Evolutionary conservation across 345 rosid genomes (phyloP).

Genomic region (Microthlaspi erraticum): DNA sequence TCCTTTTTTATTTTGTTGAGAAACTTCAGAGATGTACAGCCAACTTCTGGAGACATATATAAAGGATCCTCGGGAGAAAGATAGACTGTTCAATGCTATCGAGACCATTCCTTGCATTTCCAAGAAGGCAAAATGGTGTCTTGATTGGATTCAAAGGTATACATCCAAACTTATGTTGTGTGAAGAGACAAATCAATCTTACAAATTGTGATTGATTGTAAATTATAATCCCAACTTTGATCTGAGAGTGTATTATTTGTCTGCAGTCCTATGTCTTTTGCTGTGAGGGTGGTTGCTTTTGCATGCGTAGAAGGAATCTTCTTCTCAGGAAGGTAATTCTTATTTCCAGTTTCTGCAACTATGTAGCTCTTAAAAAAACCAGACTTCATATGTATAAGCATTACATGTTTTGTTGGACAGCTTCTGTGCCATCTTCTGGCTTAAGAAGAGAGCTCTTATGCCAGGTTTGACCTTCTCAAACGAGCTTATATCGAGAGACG

Average conservation of each 20-base stretch:
- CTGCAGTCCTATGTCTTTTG: slow-evolving; percentile 75
- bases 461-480: slow-evolving; percentile 95
- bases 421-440: slow-evolving; percentile 97
- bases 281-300: slow-evolving; percentile 85
- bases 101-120: slow-evolving; percentile 82
- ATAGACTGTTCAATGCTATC: slow-evolving; percentile 81
- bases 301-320: slow-evolving; percentile 93
- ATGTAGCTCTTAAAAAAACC: slow-evolving; percentile 6
- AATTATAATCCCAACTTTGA: background rate
- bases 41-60: slow-evolving; percentile 89
- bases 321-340: slow-evolving; percentile 93
- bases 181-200: background rate
- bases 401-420: slow-evolving; percentile 48
- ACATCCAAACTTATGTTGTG: background rate
- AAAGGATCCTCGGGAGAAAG: slow-evolving; percentile 82
- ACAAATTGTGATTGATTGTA: background rate
- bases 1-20: slow-evolving; percentile 11
- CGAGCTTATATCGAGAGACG: slow-evolving; percentile 93
- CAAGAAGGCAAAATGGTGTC: slow-evolving; percentile 83
- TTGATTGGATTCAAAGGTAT: slow-evolving; percentile 83
- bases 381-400: slow-evolving; percentile 11
- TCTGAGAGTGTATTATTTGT: background rate
- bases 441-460: slow-evolving; percentile 95
- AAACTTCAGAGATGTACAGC: slow-evolving; percentile 82
- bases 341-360: background rate